phyloP scores from a whole-genome alignment of 768 basidiomycete genomes.

The Crassisporium funariophilum region DNA sequence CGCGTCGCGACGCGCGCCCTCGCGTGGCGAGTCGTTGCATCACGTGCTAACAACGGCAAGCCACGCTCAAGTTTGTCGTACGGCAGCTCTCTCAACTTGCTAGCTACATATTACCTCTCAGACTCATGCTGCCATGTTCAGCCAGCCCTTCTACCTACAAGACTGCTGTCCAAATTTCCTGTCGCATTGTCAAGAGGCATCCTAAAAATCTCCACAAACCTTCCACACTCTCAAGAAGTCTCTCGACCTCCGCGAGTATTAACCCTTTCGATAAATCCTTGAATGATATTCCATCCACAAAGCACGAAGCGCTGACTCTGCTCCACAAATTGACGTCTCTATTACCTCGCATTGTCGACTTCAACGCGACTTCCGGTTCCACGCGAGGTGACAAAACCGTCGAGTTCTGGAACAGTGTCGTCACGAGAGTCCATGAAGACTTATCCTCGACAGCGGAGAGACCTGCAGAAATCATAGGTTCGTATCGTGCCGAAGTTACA shows the following conservation, averaged over 20 bases:
- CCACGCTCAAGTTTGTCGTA: too few species aligned
- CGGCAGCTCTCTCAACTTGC: too few species aligned
- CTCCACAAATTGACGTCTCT: conserved; percentile 51
- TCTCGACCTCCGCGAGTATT: conserved; percentile 5
- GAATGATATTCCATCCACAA: neutral
- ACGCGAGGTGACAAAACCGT: conserved; percentile 30
- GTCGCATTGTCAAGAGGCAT: conserved; percentile 1
- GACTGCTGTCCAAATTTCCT: conserved; percentile 3
- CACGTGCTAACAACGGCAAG: too few species aligned
- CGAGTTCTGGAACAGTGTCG: conserved; percentile 49
- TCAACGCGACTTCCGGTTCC: conserved; percentile 11
- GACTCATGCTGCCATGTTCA: conserved; percentile 15
- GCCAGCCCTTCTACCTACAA: neutral
- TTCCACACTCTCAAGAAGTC: conserved; percentile 4
- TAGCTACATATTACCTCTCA: too few species aligned
- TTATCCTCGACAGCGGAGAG: conserved; percentile 31
- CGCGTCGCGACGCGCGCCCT: too few species aligned
- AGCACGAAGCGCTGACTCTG: conserved; percentile 41
- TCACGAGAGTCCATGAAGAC: conserved; percentile 38
- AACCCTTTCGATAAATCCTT: conserved; percentile 2
- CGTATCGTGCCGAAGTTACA: conserved; percentile 22
- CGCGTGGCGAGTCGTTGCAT: too few species aligned
- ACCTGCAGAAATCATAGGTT: conserved; percentile 52
- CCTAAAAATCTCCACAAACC: neutral
- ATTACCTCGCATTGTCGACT: conserved; percentile 45